Percentiles rank a stretch among this genome's conserved stretches.
These are phyloP conservation scores for Leccinum pallidistipes DNA, from an alignment of 1,284 basidiomycete genomes.

Conservation along the genomic window DNA sequence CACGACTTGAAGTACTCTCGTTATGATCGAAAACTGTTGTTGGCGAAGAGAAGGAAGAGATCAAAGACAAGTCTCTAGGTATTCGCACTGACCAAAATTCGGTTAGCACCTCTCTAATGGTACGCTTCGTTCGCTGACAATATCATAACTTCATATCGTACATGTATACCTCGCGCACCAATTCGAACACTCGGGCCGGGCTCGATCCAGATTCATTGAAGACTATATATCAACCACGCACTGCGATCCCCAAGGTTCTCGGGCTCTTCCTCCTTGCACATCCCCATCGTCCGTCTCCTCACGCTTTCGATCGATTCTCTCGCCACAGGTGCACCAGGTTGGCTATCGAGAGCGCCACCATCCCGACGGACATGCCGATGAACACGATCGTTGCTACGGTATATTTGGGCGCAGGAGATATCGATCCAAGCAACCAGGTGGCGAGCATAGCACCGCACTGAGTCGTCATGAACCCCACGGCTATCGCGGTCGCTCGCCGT, in stretches of 20 bases:
- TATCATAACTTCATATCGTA: not conserved
- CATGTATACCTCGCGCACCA: not conserved
- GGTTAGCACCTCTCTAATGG: too few species aligned
- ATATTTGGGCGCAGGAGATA: constrained; percentile 45
- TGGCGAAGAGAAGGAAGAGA: too few species aligned
- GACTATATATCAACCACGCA: constrained; percentile 33
- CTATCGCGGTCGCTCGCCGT: constrained; percentile 54
- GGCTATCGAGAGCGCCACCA: constrained; percentile 30
- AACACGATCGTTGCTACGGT: constrained; percentile 41
- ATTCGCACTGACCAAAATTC: too few species aligned
- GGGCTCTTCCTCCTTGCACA: constrained; percentile 22
- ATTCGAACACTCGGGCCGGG: too few species aligned
- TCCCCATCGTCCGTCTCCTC: constrained; percentile 14
- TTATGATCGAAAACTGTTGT: too few species aligned
- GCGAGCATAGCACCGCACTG: constrained; percentile 58
- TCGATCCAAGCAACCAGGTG: constrained; percentile 50
- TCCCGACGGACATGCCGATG: constrained; percentile 37
- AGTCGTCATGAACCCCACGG: constrained; percentile 49
- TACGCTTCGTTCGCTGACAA: too few species aligned
- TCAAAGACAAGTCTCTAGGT: too few species aligned
- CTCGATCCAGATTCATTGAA: constrained; percentile 8
- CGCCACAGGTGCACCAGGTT: constrained; percentile 32
- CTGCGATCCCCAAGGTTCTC: constrained; percentile 30
- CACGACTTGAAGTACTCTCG: too few species aligned
- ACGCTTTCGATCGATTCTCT: constrained; percentile 27